Evolutionary conservation across 2,329 filamentous ascomycete genomes (phyloP).

Genomic region (Penicillium italicum): DNA sequence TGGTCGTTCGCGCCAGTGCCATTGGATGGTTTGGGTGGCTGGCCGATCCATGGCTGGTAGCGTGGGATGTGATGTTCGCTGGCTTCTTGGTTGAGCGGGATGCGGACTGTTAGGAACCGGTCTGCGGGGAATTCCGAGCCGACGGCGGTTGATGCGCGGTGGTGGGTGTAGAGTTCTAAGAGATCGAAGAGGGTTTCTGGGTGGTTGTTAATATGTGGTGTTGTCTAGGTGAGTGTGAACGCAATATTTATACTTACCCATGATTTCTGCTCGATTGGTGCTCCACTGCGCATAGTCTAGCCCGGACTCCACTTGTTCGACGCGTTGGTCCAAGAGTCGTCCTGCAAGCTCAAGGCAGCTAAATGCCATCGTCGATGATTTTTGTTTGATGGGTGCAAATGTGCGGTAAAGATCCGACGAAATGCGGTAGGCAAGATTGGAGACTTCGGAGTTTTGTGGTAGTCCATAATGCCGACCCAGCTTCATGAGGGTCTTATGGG

Average conservation of each 20-base stretch:
- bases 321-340: slow-evolving; percentile 58
- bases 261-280: slow-evolving; percentile 45
- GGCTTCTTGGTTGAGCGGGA: slow-evolving; percentile 78
- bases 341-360: slow-evolving; percentile 77
- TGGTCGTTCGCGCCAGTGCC: slow-evolving; percentile 15
- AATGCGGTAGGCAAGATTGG: slow-evolving; percentile 71
- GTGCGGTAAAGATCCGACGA: slow-evolving; percentile 89
- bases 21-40: slow-evolving; percentile 21
- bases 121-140: slow-evolving; percentile 70
- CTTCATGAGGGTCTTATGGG: slow-evolving; percentile 81
- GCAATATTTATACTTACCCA: slow-evolving; percentile 49
- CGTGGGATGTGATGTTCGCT: slow-evolving; percentile 60
- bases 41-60: slow-evolving; percentile 55
- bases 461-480: slow-evolving; percentile 61
- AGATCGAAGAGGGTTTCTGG: slow-evolving; percentile 82
- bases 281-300: slow-evolving; percentile 51
- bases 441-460: slow-evolving; percentile 53
- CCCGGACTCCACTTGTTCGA: slow-evolving; percentile 49
- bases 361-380: slow-evolving; percentile 77
- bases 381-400: slow-evolving; percentile 86
- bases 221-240: neutral
- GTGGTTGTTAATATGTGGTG: slow-evolving; percentile 25
- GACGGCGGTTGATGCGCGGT: slow-evolving; percentile 69
- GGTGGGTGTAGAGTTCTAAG: slow-evolving; percentile 86
- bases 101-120: slow-evolving; percentile 79